These are phyloP conservation scores for Talaromyces islandicus DNA, from an alignment of 2,329 filamentous ascomycete species.

Conservation along the genomic window DNA sequence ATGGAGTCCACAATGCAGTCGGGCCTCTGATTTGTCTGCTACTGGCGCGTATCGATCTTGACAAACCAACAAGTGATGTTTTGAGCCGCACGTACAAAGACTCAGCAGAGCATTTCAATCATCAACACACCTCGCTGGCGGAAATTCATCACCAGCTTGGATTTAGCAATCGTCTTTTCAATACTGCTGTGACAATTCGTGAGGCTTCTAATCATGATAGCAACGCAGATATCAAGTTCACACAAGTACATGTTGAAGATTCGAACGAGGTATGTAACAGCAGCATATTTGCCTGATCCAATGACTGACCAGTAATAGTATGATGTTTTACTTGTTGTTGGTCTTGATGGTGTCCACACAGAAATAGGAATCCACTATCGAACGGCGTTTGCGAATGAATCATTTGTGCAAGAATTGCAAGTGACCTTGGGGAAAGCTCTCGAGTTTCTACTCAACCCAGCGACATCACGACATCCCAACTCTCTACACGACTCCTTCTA, in stretches of 20 bases:
- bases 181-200: not conserved
- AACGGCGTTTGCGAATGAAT: not conserved
- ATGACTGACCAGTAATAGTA: not conserved
- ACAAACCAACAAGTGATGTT: not conserved
- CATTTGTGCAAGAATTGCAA: not conserved
- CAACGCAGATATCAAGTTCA: not conserved
- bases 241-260: not conserved
- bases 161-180: not conserved
- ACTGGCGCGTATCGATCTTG: slow-evolving; percentile 11
- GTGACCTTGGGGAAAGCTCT: not conserved
- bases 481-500: not conserved
- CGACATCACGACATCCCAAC: not conserved
- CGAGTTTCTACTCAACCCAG: not conserved
- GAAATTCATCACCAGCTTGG: slow-evolving; percentile 1
- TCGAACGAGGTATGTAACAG: not conserved
- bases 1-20: slow-evolving; percentile 32
- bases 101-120: not conserved
- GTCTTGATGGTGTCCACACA: not conserved
- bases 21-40: slow-evolving; percentile 25
- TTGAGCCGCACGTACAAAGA: not conserved
- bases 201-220: not conserved
- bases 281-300: not conserved
- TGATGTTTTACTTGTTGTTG: not conserved
- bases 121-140: slow-evolving; percentile 1
- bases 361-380: not conserved